A percentile compares a stretch with the other conserved stretches of the same genome.
Evolutionary conservation across 2,329 filamentous ascomycete genomes (phyloP).

Genomic region (Trichophyton benhamiae): DNA sequence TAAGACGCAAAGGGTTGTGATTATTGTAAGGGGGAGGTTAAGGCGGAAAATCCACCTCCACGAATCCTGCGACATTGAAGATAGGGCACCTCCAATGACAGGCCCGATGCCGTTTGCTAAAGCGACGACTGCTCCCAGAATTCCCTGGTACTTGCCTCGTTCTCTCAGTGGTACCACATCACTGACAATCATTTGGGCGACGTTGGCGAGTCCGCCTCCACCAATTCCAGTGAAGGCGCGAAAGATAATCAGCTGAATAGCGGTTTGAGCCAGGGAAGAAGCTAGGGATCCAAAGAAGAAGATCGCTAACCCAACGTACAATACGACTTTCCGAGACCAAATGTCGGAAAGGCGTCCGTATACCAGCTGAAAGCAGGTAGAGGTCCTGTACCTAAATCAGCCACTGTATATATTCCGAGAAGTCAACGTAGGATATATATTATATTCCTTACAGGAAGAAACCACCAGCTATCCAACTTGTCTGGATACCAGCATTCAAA

Average conservation of each 20-base stretch:
- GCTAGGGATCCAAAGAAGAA: constrained; percentile 47
- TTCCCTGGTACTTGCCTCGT: constrained; percentile 50
- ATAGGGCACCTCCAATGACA: constrained; percentile 42
- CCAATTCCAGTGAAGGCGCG: constrained; percentile 49
- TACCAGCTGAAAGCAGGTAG: constrained; percentile 27
- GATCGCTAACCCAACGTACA: constrained; percentile 33
- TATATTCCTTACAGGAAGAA: constrained; percentile 43
- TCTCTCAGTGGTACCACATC: constrained; percentile 48
- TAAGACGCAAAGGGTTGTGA: constrained; percentile 38
- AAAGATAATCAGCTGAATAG: constrained; percentile 48
- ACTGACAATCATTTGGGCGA: constrained; percentile 50
- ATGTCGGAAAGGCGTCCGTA: constrained; percentile 52
- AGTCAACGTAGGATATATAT: not conserved
- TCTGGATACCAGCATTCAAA: constrained; percentile 38
- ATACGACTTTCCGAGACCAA: constrained; percentile 47
- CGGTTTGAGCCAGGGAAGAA: constrained; percentile 45
- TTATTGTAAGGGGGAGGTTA: constrained; percentile 41
- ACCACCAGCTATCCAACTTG: constrained; percentile 44
- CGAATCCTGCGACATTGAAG: constrained; percentile 27
- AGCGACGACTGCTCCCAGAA: constrained; percentile 39
- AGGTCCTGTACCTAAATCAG: not conserved
- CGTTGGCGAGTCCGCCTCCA: constrained; percentile 47
- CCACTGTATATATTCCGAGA: not conserved
- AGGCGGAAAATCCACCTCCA: constrained; percentile 43
- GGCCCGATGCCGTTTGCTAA: constrained; percentile 45